These are phyloP conservation scores for Hamamelis virginiana DNA, from an alignment of 164 flowering plant species.

Conservation along the genomic window DNA sequence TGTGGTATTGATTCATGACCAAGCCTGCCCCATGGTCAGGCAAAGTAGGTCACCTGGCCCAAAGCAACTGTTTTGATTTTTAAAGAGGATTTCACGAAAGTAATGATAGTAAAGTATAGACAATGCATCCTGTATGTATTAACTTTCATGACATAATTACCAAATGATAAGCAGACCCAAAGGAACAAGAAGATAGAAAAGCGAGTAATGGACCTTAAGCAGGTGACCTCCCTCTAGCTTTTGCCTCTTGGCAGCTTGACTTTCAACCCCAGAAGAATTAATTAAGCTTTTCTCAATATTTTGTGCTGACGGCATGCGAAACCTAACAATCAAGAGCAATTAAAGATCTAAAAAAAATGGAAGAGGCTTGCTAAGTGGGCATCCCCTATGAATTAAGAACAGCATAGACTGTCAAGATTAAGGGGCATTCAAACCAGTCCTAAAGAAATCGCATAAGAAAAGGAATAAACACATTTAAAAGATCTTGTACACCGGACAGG, in stretches of 20 bases:
- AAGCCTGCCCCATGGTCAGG: too few species aligned
- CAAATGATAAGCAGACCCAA: conserved; percentile 3
- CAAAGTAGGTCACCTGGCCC: too few species aligned
- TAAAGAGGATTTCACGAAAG: background rate
- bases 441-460: too few species aligned
- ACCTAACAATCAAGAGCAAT: conserved; percentile 33
- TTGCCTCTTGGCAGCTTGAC: conserved; percentile 91
- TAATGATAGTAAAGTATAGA: background rate
- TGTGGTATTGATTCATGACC: too few species aligned
- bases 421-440: too few species aligned
- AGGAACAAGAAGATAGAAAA: background rate
- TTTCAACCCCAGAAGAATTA: conserved; percentile 43
- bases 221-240: conserved; percentile 87
- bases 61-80: background rate
- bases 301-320: conserved; percentile 26
- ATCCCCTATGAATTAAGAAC: too few species aligned
- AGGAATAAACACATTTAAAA: too few species aligned
- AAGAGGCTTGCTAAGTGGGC: background rate
- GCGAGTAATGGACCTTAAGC: conserved; percentile 51
- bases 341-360: background rate
- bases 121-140: background rate
- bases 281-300: conserved; percentile 30
- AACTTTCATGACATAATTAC: background rate
- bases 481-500: background rate
- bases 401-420: too few species aligned